phyloP scores from a whole-genome alignment of 306 rosid genomes.

The Fagus sylvatica region DNA sequence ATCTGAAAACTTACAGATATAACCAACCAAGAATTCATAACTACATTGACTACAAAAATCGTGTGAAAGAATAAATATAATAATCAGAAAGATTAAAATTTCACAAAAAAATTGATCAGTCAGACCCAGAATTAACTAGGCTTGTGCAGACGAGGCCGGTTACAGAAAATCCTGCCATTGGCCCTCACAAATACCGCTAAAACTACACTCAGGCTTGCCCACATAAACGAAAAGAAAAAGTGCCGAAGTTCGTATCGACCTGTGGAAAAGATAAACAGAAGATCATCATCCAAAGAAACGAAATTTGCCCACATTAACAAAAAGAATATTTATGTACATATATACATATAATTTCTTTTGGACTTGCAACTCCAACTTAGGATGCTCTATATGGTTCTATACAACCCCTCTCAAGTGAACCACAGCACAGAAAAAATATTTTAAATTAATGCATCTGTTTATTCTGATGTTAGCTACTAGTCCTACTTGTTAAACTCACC shows the following conservation, averaged over 20 bases:
- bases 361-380: background rate
- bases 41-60: constrained; percentile 26
- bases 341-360: background rate
- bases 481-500: constrained; percentile 48
- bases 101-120: constrained; percentile 21
- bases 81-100: constrained; percentile 26
- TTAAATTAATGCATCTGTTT: background rate
- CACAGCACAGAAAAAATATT: background rate
- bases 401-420: background rate
- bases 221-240: constrained; percentile 74
- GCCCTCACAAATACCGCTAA: constrained; percentile 86
- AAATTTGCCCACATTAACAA: background rate
- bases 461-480: background rate
- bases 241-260: constrained; percentile 76
- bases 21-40: constrained; percentile 29
- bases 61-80: constrained; percentile 34
- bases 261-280: constrained; percentile 34
- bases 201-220: constrained; percentile 80
- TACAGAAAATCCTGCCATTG: constrained; percentile 90
- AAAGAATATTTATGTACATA: background rate
- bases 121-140: constrained; percentile 46
- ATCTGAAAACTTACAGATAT: constrained; percentile 11
- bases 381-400: background rate
- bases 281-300: background rate
- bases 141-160: constrained; percentile 84